Evolutionary conservation across 805 yeast species (phyloP).

Genomic region (Kuraishia hungarica): DNA sequence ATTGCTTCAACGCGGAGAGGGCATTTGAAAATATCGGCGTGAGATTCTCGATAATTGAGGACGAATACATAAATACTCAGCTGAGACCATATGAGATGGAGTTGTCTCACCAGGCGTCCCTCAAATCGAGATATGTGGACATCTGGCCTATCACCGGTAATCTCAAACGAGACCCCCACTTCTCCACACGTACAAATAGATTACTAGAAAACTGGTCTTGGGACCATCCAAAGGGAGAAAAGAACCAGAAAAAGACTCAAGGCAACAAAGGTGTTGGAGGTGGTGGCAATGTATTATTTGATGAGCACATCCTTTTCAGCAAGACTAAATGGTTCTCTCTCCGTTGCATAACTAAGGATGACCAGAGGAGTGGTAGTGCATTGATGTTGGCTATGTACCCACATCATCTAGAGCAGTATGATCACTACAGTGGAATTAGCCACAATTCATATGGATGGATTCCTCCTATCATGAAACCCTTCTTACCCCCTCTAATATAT

Average conservation of each 20-base stretch:
- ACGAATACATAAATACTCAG: slow-evolving; percentile 11
- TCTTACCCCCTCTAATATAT: neutral
- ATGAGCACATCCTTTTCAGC: neutral
- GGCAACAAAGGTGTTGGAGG: neutral
- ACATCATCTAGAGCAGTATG: neutral
- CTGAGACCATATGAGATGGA: slow-evolving; percentile 15
- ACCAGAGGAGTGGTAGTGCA: neutral
- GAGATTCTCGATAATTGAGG: slow-evolving; percentile 14
- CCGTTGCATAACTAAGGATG: neutral
- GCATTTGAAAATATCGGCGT: slow-evolving; percentile 7
- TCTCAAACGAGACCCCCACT: neutral
- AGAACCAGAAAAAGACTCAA: neutral
- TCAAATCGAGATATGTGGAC: slow-evolving; percentile 10
- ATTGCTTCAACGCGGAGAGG: neutral
- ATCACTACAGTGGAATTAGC: too few relatives aligned
- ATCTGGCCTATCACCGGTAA: slow-evolving; percentile 19
- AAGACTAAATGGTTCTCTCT: neutral
- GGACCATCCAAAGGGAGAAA: neutral
- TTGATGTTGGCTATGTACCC: neutral
- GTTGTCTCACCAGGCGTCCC: slow-evolving; percentile 7
- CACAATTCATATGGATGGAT: neutral
- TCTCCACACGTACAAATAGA: neutral
- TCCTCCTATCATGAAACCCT: slow-evolving; percentile 1
- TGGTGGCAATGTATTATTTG: neutral
- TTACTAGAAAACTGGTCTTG: neutral